Conservation (phyloP, 352 stramenopile genomes). For the Pythium aristosporum region DNA sequence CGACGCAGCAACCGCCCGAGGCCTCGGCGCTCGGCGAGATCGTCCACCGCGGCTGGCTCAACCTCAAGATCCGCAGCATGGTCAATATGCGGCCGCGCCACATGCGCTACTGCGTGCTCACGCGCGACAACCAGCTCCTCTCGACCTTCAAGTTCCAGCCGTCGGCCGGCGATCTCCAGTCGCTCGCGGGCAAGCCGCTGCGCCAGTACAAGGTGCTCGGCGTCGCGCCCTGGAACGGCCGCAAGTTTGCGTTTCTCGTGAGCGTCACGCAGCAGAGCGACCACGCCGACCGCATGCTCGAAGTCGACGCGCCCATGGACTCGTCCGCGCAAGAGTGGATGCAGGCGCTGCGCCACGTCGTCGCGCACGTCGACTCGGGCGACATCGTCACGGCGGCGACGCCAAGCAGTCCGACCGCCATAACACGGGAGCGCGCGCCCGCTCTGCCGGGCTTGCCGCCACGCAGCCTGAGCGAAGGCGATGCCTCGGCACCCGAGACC, state of each 20-base stretch:
- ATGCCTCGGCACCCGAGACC: conserved; percentile 22
- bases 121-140: conserved; percentile 54
- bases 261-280: conserved; percentile 69
- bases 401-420: background rate
- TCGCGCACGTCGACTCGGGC: conserved; percentile 40
- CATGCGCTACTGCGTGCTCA: conserved; percentile 85
- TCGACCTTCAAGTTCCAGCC: conserved; percentile 88
- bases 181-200: conserved; percentile 56
- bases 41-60: conserved; percentile 77
- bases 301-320: conserved; percentile 64
- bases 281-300: conserved; percentile 73
- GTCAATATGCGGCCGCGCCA: conserved; percentile 82
- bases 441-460: conserved; percentile 6
- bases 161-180: conserved; percentile 61
- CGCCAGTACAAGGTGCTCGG: conserved; percentile 68
- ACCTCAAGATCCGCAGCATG: conserved; percentile 86
- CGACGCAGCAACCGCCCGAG: conserved; percentile 43
- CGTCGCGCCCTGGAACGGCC: conserved; percentile 68
- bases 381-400: conserved; percentile 4
- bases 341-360: conserved; percentile 55
- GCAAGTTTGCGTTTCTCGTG: conserved; percentile 74
- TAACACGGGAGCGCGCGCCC: background rate
- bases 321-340: conserved; percentile 73
- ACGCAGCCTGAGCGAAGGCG: conserved; percentile 23
- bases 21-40: conserved; percentile 67